These are phyloP conservation scores for Perkinsus marinus DNA, from an alignment of 169 alveolate genomes.

Conservation along the genomic window DNA sequence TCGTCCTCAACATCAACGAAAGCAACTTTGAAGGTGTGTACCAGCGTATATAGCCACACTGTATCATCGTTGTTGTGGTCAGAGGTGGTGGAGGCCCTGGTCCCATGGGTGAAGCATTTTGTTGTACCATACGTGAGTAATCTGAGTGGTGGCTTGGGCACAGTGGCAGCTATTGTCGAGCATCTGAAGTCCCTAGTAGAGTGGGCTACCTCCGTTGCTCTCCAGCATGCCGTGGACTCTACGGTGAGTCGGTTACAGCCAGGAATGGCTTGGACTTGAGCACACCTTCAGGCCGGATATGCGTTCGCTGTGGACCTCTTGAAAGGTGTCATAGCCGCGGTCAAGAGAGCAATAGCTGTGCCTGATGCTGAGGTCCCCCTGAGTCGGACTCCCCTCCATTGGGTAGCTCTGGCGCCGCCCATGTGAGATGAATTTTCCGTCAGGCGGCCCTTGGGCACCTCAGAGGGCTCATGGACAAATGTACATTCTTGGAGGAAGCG, in stretches of 20 bases:
- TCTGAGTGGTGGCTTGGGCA: not conserved
- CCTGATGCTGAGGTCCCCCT: not conserved
- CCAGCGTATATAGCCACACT: not conserved
- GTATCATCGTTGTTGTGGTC: not conserved
- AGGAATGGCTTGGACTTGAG: not conserved
- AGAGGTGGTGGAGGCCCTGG: not conserved
- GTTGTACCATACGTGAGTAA: not conserved
- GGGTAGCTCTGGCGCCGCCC: not conserved
- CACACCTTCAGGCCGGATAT: not conserved
- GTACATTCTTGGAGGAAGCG: not conserved
- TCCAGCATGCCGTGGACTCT: not conserved
- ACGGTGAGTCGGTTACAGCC: not conserved
- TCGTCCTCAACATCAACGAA: not conserved
- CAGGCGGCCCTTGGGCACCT: not conserved
- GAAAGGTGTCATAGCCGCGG: not conserved
- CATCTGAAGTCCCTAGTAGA: not conserved
- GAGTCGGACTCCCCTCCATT: not conserved
- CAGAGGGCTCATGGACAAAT: not conserved
- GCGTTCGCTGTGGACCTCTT: not conserved
- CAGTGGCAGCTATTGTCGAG: not conserved
- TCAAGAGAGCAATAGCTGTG: not conserved
- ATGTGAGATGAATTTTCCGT: not conserved
- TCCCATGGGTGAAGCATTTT: not conserved
- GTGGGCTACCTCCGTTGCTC: not conserved
- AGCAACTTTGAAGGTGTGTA: not conserved